Evolutionary conservation across 176 grass and related monocot genomes (phyloP).

Genomic region (Musa itinerans): DNA sequence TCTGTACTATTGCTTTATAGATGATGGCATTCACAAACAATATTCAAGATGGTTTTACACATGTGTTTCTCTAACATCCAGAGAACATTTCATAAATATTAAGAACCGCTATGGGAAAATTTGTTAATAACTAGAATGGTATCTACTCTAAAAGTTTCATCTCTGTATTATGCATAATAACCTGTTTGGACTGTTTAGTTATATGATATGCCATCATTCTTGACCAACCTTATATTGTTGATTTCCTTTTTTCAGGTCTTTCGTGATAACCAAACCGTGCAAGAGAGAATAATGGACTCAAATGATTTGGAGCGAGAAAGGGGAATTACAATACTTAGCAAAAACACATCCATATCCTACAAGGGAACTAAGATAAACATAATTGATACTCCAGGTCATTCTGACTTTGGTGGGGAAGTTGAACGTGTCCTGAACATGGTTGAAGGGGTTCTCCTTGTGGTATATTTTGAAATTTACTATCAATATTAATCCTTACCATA

Average conservation of each 20-base stretch:
- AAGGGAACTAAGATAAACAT: conserved; percentile 98
- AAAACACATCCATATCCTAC: conserved; percentile 97
- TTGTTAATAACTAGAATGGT: background rate
- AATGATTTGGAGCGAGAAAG: conserved; percentile 96
- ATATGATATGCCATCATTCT: background rate
- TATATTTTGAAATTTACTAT: conserved; percentile 29
- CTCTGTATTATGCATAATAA: background rate
- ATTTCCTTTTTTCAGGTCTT: conserved; percentile 59
- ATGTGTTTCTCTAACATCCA: background rate
- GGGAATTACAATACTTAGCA: conserved; percentile 98
- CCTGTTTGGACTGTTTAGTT: background rate
- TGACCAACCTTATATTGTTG: conserved; percentile 23
- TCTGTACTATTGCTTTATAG: too few relatives aligned
- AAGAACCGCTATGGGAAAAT: background rate
- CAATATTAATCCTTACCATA: background rate
- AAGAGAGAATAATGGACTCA: conserved; percentile 99
- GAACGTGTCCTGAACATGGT: conserved; percentile 99
- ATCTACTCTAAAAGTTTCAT: background rate
- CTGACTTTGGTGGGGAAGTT: conserved; percentile 95
- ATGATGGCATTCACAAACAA: too few relatives aligned
- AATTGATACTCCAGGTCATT: conserved; percentile 96
- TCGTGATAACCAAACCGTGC: conserved; percentile 87
- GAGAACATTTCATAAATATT: background rate
- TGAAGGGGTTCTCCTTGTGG: conserved; percentile 97
- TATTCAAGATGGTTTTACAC: too few relatives aligned